Evolutionary conservation across 1,139 yeast species (phyloP).

Genomic region (Geotrichum citri-aurantii): DNA sequence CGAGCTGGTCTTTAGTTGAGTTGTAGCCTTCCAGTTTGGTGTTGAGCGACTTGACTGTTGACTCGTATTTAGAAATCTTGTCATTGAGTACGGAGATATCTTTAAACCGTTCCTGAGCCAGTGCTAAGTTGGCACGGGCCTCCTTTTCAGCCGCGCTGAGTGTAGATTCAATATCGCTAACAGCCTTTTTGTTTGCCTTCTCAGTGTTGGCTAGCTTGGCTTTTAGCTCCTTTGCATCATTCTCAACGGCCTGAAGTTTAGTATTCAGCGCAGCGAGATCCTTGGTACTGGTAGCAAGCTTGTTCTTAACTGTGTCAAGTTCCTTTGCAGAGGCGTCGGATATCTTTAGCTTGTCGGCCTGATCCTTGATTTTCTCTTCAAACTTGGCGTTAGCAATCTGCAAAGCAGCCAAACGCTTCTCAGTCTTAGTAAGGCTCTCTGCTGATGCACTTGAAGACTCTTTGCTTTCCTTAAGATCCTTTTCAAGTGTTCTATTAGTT

Average conservation of each 20-base stretch:
- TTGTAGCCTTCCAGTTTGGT: constrained; percentile 14
- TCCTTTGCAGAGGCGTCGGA: not conserved
- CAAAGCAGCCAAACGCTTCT: not conserved
- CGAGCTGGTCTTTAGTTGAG: constrained; percentile 11
- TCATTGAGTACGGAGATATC: constrained; percentile 21
- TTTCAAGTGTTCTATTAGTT: not conserved
- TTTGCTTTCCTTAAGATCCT: not conserved
- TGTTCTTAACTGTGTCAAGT: not conserved
- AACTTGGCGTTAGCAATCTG: constrained; percentile 6
- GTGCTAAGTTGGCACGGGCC: constrained; percentile 16
- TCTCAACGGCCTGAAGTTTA: not conserved
- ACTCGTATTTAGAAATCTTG: constrained; percentile 17
- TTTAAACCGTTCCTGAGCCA: constrained; percentile 23
- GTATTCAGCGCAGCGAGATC: not conserved
- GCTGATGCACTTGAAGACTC: not conserved
- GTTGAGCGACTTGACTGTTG: constrained; percentile 9
- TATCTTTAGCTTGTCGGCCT: not conserved
- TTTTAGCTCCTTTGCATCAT: not conserved
- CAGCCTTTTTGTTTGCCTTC: not conserved
- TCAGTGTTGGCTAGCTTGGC: constrained; percentile 6
- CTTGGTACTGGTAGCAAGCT: not conserved
- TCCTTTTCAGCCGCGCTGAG: constrained; percentile 14
- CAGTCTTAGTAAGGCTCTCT: constrained; percentile 1
- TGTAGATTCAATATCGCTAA: constrained; percentile 6
- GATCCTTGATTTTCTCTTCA: not conserved